A percentile compares a stretch with the other conserved stretches of the same genome.
Evolutionary conservation across 2,329 filamentous ascomycete genomes (phyloP).

Genomic region (Escovopsis weberi): DNA sequence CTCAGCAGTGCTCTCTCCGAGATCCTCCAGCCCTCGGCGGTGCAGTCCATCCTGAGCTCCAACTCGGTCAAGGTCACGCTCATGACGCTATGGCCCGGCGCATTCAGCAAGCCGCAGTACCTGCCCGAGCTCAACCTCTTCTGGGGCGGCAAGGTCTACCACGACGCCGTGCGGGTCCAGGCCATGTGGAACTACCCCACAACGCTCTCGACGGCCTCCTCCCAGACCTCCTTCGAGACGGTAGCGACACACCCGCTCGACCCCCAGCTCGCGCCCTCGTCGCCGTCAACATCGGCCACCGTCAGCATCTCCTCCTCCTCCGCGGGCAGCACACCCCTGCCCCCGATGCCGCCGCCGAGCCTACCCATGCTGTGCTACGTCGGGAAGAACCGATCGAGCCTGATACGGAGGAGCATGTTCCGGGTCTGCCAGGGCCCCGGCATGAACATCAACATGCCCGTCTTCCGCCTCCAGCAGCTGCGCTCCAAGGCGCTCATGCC

Average conservation of each 20-base stretch:
- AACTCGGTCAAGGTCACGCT: slow-evolving; percentile 30
- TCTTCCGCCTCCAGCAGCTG: slow-evolving; percentile 31
- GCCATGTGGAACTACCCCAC: slow-evolving; percentile 32
- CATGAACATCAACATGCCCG: slow-evolving; percentile 29
- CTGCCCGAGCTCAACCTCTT: slow-evolving; percentile 31
- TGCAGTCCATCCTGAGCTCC: slow-evolving; percentile 20
- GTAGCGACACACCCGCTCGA: slow-evolving; percentile 21
- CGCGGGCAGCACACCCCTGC: background rate
- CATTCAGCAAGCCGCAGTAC: slow-evolving; percentile 16
- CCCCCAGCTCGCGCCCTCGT: slow-evolving; percentile 11
- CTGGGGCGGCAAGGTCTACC: slow-evolving; percentile 32
- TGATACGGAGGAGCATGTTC: slow-evolving; percentile 33
- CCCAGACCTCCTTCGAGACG: slow-evolving; percentile 20
- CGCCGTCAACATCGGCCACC: slow-evolving; percentile 1
- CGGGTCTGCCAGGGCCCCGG: slow-evolving; percentile 28
- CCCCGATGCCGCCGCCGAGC: slow-evolving; percentile 10
- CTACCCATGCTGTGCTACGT: slow-evolving; percentile 31
- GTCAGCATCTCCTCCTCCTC: no score
- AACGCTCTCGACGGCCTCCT: slow-evolving; percentile 11
- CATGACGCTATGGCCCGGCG: slow-evolving; percentile 27
- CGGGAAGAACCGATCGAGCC: slow-evolving; percentile 29
- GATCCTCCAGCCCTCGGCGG: slow-evolving; percentile 22
- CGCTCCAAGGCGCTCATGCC: slow-evolving; percentile 34
- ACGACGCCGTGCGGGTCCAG: slow-evolving; percentile 31
- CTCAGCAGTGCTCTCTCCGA: slow-evolving; percentile 30